Evolutionary conservation across 352 stramenopile genomes (phyloP).

Genomic region (Phytophthora syringae): DNA sequence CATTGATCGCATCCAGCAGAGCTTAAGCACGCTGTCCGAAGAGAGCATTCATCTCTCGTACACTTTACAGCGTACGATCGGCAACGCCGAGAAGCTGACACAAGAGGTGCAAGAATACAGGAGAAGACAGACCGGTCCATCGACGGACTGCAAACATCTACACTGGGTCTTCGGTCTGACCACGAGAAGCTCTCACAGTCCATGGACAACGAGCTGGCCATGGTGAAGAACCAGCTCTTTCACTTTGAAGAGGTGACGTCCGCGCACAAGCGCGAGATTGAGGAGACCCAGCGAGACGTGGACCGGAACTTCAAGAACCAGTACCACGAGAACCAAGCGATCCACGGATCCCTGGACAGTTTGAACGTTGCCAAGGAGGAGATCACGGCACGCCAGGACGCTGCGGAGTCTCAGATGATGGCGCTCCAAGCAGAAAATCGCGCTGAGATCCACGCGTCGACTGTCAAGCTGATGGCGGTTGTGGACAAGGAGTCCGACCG

Average conservation of each 20-base stretch:
- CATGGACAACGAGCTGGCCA: constrained; percentile 64
- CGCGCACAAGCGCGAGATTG: constrained; percentile 59
- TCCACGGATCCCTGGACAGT: constrained; percentile 45
- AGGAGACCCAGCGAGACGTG: constrained; percentile 63
- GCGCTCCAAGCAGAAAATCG: constrained; percentile 75
- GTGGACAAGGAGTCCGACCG: constrained; percentile 85
- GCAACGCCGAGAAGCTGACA: constrained; percentile 52
- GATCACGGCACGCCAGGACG: constrained; percentile 58
- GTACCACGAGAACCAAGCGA: constrained; percentile 59
- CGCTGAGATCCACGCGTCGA: constrained; percentile 74
- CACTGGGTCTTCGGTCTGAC: constrained; percentile 46
- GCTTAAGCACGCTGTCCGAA: constrained; percentile 73
- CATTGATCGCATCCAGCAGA: constrained; percentile 65
- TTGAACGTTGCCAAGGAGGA: constrained; percentile 60
- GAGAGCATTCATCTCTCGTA: constrained; percentile 76
- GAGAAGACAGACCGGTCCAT: constrained; percentile 48
- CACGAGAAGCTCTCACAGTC: constrained; percentile 59
- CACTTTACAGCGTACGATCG: constrained; percentile 66
- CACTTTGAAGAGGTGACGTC: constrained; percentile 76
- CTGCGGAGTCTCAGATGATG: constrained; percentile 69
- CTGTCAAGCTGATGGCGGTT: constrained; percentile 63
- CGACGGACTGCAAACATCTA: constrained; percentile 45
- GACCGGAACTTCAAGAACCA: constrained; percentile 64
- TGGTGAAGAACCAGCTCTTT: constrained; percentile 82
- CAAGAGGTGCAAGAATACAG: constrained; percentile 56